Evolutionary conservation across 495 filamentous ascomycete species (phyloP).

Genomic region (Aspergillus ostianus): DNA sequence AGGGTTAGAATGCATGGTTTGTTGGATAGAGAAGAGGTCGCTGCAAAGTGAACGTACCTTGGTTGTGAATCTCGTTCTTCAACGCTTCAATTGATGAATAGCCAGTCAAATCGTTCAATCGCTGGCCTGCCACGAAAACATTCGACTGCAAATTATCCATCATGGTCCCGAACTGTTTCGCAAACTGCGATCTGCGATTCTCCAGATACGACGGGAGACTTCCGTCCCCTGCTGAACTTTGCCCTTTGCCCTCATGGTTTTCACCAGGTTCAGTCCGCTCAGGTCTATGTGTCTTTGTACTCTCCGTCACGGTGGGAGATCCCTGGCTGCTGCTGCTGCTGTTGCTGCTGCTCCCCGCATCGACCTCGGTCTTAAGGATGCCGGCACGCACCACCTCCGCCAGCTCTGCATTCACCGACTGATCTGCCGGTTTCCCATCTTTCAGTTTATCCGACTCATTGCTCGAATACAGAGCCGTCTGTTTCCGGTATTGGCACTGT

Average conservation of each 20-base stretch:
- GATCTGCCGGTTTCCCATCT: constrained; percentile 19
- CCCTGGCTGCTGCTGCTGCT: constrained; percentile 2
- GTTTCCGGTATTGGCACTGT: constrained; percentile 40
- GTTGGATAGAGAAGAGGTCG: neutral
- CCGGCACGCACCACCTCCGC: constrained; percentile 15
- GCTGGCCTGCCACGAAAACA: constrained; percentile 78
- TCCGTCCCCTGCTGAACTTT: constrained; percentile 16
- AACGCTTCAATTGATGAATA: constrained; percentile 90
- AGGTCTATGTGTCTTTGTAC: neutral
- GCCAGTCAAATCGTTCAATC: constrained; percentile 88
- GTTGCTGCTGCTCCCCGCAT: constrained; percentile 21
- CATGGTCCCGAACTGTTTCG: constrained; percentile 68
- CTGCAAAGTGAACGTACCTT: constrained; percentile 45
- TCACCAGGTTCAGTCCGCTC: constrained; percentile 9
- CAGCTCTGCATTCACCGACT: constrained; percentile 16
- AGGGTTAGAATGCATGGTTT: neutral
- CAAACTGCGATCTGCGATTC: constrained; percentile 64
- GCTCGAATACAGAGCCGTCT: constrained; percentile 21
- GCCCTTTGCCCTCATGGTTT: constrained; percentile 2
- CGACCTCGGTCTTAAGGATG: constrained; percentile 16
- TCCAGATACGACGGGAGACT: constrained; percentile 77
- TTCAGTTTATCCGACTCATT: constrained; percentile 27
- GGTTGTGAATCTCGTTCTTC: constrained; percentile 68
- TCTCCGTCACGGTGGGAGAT: constrained; percentile 15
- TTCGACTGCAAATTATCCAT: constrained; percentile 91